Evolutionary conservation across 805 yeast species (phyloP).

Genomic region (Ogataea pini): DNA sequence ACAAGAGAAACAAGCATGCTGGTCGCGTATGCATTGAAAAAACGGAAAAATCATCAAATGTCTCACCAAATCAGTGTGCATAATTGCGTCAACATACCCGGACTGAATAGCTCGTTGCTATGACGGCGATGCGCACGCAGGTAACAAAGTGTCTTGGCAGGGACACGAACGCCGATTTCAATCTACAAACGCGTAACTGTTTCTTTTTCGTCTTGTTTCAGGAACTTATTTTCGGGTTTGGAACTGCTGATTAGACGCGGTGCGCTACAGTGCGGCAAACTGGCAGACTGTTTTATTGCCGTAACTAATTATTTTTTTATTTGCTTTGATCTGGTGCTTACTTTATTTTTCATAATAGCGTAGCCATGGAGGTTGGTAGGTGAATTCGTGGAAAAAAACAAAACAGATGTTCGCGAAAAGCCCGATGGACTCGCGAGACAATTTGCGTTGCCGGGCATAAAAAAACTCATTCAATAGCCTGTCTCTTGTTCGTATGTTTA

Average conservation of each 20-base stretch:
- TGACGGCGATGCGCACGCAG: background rate
- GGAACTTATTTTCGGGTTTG: background rate
- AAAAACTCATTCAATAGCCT: background rate
- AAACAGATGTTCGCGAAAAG: too few species aligned
- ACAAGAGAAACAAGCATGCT: too few species aligned
- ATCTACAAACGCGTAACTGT: background rate
- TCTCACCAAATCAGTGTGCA: too few species aligned
- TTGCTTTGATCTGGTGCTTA: background rate
- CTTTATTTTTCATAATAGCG: too few species aligned
- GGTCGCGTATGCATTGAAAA: background rate
- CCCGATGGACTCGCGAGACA: background rate
- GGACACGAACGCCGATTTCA: background rate
- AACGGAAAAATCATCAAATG: background rate
- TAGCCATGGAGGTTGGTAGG: too few species aligned
- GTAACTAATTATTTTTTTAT: background rate
- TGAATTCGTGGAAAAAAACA: too few species aligned
- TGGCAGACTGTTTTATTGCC: background rate
- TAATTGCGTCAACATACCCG: background rate
- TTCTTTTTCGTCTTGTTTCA: background rate
- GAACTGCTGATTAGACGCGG: too few species aligned
- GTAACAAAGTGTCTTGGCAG: background rate
- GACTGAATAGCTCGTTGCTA: background rate
- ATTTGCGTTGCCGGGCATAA: too few species aligned
- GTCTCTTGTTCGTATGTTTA: conserved; percentile 2
- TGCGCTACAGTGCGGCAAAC: background rate